Evolutionary conservation across 352 stramenopile species (phyloP).

Genomic region (Pseudoperonospora humuli): DNA sequence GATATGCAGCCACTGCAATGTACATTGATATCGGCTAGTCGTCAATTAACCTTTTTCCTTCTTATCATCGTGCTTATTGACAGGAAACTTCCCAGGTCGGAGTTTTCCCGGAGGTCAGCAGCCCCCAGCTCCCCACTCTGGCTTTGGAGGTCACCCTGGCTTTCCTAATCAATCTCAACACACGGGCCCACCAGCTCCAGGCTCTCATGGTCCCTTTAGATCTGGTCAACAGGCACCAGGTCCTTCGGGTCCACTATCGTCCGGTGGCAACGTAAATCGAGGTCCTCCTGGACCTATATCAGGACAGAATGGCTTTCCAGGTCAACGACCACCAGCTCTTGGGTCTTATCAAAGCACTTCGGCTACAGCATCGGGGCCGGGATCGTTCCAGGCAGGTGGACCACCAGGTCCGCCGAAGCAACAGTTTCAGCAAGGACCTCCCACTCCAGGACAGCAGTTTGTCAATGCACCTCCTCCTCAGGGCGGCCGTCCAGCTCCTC

Average conservation of each 20-base stretch:
- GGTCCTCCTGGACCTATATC: constrained; percentile 9
- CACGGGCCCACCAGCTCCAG: background rate
- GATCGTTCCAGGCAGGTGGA: constrained; percentile 17
- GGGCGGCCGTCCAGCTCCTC: background rate
- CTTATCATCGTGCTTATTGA: background rate
- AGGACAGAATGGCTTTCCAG: constrained; percentile 13
- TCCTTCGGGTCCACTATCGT: constrained; percentile 25
- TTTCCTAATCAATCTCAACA: constrained; percentile 16
- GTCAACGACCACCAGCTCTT: constrained; percentile 9
- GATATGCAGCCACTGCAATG: too few relatives aligned
- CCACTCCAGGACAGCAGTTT: constrained; percentile 6
- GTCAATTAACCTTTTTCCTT: too few relatives aligned
- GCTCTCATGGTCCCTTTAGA: constrained; percentile 13
- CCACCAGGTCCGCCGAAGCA: constrained; percentile 9
- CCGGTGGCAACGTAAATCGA: constrained; percentile 32
- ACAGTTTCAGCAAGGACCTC: constrained; percentile 22
- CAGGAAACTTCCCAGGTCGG: constrained; percentile 14
- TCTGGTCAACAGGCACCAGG: constrained; percentile 12
- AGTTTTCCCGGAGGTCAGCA: constrained; percentile 17
- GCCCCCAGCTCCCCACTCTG: constrained; percentile 23
- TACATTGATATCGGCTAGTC: too few relatives aligned
- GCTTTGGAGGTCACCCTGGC: constrained; percentile 13
- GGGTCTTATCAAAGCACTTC: constrained; percentile 13
- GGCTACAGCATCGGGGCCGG: constrained; percentile 4
- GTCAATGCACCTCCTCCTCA: constrained; percentile 8